Conservation (phyloP, 441 rosid genomes). For the Jatropha multifida region DNA sequence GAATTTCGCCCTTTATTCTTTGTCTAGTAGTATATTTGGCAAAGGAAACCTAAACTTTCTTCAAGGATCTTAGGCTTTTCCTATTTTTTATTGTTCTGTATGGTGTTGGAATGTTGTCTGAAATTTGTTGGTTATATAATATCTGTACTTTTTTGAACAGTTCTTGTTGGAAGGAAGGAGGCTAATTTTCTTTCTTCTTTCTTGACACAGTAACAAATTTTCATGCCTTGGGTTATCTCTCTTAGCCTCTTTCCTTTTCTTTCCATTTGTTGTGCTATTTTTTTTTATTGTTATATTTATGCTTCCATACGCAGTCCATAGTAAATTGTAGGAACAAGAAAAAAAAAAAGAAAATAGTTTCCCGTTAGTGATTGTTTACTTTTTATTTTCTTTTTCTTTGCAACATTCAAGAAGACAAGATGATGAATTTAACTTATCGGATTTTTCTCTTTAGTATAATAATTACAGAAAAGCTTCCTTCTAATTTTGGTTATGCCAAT, state of each 20-base stretch:
- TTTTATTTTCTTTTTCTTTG: neutral
- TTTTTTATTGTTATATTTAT: too few relatives aligned
- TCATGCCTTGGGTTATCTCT: neutral
- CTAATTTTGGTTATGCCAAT: neutral
- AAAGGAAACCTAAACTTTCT: conserved; percentile 30
- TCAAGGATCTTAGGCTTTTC: conserved; percentile 24
- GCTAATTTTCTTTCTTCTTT: conserved; percentile 25
- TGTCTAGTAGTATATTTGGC: conserved; percentile 30
- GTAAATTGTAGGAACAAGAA: too few relatives aligned
- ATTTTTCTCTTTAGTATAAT: neutral
- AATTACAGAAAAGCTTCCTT: neutral
- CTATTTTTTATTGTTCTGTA: conserved; percentile 27
- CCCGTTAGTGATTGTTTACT: neutral
- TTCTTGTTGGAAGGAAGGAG: conserved; percentile 9
- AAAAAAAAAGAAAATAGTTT: too few relatives aligned
- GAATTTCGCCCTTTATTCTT: neutral
- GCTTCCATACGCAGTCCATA: neutral
- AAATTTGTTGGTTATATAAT: conserved; percentile 18
- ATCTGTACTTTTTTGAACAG: conserved; percentile 30
- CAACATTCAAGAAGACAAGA: neutral
- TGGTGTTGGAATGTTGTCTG: conserved; percentile 17
- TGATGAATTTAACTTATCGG: neutral
- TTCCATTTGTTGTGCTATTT: neutral
- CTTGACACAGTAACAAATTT: conserved; percentile 30
- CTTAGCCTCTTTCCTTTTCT: neutral